Percentiles rank a stretch among this genome's conserved stretches.
These are phyloP conservation scores for Rosellinia necatrix DNA, from an alignment of 2,329 filamentous ascomycete genomes.

Conservation along the genomic window DNA sequence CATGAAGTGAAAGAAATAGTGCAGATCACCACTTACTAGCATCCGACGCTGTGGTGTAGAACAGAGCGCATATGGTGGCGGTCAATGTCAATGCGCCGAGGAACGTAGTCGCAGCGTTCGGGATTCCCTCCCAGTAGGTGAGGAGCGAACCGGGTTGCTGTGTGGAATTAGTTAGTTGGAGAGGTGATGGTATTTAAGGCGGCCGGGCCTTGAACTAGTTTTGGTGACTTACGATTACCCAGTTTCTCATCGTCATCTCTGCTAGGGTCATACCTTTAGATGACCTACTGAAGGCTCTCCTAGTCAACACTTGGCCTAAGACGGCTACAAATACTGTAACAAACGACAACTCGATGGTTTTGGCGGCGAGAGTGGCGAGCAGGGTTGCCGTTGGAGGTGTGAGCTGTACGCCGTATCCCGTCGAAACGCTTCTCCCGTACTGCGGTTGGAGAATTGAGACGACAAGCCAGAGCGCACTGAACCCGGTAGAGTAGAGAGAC, in stretches of 20 bases:
- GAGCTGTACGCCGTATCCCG: constrained; percentile 53
- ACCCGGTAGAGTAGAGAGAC: constrained; percentile 65
- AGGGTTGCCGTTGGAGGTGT: constrained; percentile 68
- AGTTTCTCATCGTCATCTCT: constrained; percentile 77
- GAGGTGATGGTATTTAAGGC: neutral
- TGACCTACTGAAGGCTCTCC: constrained; percentile 65
- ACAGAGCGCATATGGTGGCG: constrained; percentile 67
- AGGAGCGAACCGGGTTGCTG: constrained; percentile 72
- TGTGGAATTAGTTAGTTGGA: neutral
- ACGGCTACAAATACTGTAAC: constrained; percentile 78
- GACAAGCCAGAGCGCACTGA: constrained; percentile 69
- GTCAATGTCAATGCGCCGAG: constrained; percentile 68
- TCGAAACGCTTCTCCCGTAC: constrained; percentile 63
- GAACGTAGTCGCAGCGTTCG: constrained; percentile 65
- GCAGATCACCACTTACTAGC: constrained; percentile 46
- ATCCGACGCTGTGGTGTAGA: constrained; percentile 79
- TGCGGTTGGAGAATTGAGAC: constrained; percentile 65
- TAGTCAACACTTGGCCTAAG: constrained; percentile 74
- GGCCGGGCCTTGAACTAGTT: neutral
- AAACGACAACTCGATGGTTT: constrained; percentile 77
- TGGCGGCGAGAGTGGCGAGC: constrained; percentile 71
- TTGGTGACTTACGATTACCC: constrained; percentile 60
- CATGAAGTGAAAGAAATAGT: neutral
- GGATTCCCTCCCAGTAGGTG: constrained; percentile 68
- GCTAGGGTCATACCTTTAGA: constrained; percentile 72